Evolutionary conservation across 805 yeast genomes (phyloP).

Genomic region (Schizosaccharomyces octosporus): DNA sequence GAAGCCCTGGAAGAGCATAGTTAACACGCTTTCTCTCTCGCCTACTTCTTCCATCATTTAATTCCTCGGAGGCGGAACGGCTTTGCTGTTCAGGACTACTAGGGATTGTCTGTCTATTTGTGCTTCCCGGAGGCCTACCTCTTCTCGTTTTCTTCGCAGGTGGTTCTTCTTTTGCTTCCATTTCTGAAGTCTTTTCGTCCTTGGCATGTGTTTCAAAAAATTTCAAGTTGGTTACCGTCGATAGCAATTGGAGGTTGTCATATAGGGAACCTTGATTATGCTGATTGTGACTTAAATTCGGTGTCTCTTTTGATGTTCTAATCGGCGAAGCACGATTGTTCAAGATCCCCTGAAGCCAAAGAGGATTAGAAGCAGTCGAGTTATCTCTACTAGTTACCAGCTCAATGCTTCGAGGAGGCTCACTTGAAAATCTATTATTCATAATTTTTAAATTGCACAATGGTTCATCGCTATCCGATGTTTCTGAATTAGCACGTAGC

Average conservation of each 20-base stretch:
- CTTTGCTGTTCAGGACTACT: too few species aligned
- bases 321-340: not conserved
- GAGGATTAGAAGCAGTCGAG: not conserved
- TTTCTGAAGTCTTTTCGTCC: not conserved
- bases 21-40: conserved; percentile 20
- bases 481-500: not conserved
- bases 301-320: not conserved
- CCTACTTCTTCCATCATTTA: conserved; percentile 1
- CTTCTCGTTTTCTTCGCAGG: not conserved
- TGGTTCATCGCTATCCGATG: not conserved
- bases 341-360: not conserved
- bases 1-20: conserved; percentile 42
- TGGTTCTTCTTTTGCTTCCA: not conserved
- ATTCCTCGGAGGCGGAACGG: not conserved
- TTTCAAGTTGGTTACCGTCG: not conserved
- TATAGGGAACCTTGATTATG: not conserved
- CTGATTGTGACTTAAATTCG: too few species aligned
- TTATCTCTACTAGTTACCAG: not conserved
- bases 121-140: not conserved
- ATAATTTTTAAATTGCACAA: not conserved
- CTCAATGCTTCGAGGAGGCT: not conserved
- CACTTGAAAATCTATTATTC: not conserved
- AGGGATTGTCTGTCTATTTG: not conserved
- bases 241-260: not conserved
- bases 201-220: not conserved